Conservation (phyloP, 2,329 filamentous ascomycete genomes). For the Venturia aucupariae region DNA sequence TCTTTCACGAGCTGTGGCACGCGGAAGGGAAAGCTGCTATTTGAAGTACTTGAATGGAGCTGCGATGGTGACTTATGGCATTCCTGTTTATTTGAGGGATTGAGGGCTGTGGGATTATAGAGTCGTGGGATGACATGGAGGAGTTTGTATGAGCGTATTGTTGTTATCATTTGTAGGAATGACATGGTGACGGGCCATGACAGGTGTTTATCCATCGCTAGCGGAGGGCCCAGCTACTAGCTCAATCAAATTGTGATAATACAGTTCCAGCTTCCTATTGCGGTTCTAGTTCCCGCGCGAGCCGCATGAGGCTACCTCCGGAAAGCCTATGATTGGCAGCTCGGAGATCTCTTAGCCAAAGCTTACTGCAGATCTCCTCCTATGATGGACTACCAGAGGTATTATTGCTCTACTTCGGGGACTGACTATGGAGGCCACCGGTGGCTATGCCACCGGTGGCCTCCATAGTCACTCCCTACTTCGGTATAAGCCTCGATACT, state of each 20-base stretch:
- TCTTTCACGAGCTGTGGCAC: slow-evolving; percentile 72
- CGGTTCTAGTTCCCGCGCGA: neutral
- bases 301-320: neutral
- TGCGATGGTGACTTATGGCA: slow-evolving; percentile 86
- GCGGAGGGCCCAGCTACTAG: neutral
- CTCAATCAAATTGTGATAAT: neutral
- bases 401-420: too few relatives aligned
- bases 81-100: slow-evolving; percentile 68
- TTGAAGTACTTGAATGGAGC: slow-evolving; percentile 89
- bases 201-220: too few relatives aligned
- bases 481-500: too few relatives aligned
- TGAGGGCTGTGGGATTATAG: neutral
- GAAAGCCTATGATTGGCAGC: neutral
- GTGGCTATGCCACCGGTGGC: too few relatives aligned
- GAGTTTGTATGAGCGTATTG: neutral
- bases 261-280: neutral
- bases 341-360: neutral
- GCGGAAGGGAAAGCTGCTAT: slow-evolving; percentile 68
- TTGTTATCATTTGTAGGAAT: neutral
- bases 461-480: too few relatives aligned
- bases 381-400: too few relatives aligned
- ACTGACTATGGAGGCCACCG: neutral
- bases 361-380: neutral
- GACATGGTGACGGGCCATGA: too few relatives aligned
- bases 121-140: too few relatives aligned